Conservation (phyloP, 1,139 yeast genomes). For the Magnusiomyces suaveolens region DNA sequence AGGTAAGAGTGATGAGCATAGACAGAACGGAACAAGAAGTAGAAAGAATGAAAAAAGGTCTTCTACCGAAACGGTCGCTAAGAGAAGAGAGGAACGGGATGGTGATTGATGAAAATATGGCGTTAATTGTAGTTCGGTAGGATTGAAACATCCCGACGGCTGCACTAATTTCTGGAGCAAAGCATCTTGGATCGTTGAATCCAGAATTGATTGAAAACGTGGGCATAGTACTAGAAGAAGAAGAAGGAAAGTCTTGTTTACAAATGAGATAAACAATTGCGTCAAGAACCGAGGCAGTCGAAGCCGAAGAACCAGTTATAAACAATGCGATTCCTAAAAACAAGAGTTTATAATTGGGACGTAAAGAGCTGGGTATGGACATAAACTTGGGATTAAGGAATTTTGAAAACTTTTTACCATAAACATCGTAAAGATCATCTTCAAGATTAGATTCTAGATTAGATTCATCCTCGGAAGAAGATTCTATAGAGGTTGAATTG, state of each 20-base stretch:
- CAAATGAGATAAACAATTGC: slow-evolving; percentile 23
- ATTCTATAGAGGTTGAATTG: too few relatives aligned
- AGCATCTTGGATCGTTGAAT: slow-evolving; percentile 22
- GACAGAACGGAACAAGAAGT: slow-evolving; percentile 23
- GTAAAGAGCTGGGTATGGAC: slow-evolving; percentile 12
- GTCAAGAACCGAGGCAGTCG: slow-evolving; percentile 21
- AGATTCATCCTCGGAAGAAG: background rate
- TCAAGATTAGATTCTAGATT: background rate
- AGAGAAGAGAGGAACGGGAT: slow-evolving; percentile 42
- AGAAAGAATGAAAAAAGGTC: slow-evolving; percentile 29
- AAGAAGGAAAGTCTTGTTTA: slow-evolving; percentile 15
- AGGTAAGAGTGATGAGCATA: slow-evolving; percentile 23
- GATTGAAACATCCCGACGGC: slow-evolving; percentile 24
- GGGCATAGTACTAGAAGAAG: background rate
- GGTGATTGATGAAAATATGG: slow-evolving; percentile 20
- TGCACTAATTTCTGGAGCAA: slow-evolving; percentile 21
- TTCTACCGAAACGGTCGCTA: slow-evolving; percentile 59
- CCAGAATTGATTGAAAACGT: background rate
- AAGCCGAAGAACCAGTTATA: slow-evolving; percentile 19
- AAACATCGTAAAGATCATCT: background rate
- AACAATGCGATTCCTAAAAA: slow-evolving; percentile 15
- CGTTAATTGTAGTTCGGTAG: slow-evolving; percentile 20
- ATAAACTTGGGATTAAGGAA: slow-evolving; percentile 10
- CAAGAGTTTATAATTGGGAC: slow-evolving; percentile 17
- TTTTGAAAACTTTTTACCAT: background rate